These are phyloP conservation scores for Lentinula boryana DNA, from an alignment of 768 basidiomycete species.

Conservation along the genomic window DNA sequence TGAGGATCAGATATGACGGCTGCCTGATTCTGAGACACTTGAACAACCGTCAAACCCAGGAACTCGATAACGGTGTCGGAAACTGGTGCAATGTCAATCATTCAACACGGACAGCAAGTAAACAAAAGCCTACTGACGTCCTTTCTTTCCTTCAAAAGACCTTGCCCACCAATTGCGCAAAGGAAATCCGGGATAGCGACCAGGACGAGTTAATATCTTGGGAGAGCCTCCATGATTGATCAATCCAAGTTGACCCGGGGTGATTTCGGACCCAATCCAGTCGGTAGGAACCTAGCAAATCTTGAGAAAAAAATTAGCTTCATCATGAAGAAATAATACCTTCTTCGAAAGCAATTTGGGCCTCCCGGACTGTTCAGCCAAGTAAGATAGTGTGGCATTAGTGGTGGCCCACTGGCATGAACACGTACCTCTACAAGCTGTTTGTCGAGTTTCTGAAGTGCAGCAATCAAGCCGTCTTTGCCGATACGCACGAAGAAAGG, in stretches of 20 bases:
- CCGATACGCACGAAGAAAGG: conserved; percentile 70
- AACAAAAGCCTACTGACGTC: conserved; percentile 40
- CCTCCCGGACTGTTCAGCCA: conserved; percentile 43
- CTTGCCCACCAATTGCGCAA: conserved; percentile 85
- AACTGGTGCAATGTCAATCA: conserved; percentile 32
- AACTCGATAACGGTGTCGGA: conserved; percentile 82
- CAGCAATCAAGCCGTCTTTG: conserved; percentile 60
- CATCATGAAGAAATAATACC: conserved; percentile 17
- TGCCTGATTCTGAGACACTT: conserved; percentile 82
- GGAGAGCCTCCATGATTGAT: conserved; percentile 82
- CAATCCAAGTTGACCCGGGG: conserved; percentile 66
- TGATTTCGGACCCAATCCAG: conserved; percentile 69
- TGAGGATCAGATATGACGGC: conserved; percentile 75
- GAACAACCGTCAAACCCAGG: conserved; percentile 75
- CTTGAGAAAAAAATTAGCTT: background rate
- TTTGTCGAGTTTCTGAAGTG: conserved; percentile 62
- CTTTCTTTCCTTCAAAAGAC: conserved; percentile 61
- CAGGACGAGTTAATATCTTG: conserved; percentile 67
- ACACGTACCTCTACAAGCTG: conserved; percentile 48
- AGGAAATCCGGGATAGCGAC: conserved; percentile 73
- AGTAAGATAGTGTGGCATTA: background rate
- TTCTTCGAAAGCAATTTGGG: conserved; percentile 60
- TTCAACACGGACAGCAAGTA: background rate
- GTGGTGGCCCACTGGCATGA: background rate
- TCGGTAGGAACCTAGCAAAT: conserved; percentile 43